Evolutionary conservation across 176 grass and related monocot species (phyloP).

Genomic region (Zizania latifolia): DNA sequence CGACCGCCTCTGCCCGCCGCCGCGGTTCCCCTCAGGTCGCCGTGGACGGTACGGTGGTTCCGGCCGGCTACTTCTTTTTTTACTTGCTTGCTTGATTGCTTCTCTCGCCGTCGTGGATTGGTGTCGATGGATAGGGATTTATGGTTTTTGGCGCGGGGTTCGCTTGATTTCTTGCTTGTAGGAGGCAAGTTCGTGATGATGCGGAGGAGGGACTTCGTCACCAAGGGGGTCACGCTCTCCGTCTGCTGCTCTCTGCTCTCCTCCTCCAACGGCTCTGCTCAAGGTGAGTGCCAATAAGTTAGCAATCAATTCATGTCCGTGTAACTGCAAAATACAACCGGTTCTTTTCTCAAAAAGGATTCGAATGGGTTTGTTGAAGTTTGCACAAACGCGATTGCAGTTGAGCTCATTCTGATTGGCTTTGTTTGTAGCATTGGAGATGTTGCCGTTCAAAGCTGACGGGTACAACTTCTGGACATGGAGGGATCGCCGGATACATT

Average conservation of each 20-base stretch:
- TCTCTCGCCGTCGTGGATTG: too few relatives aligned
- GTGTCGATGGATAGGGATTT: not conserved
- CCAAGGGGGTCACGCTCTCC: constrained; percentile 57
- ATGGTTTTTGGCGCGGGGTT: not conserved
- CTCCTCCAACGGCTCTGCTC: constrained; percentile 31
- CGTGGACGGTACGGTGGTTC: constrained; percentile 18
- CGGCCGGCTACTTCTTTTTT: not conserved
- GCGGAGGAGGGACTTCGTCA: constrained; percentile 60
- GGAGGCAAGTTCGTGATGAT: constrained; percentile 43
- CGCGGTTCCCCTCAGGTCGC: not conserved
- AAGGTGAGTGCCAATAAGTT: constrained; percentile 19
- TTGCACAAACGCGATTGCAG: not conserved
- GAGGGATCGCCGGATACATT: constrained; percentile 80
- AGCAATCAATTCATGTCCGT: not conserved
- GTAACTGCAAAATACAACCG: too few relatives aligned
- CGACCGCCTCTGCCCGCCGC: constrained; percentile 15
- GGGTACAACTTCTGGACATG: constrained; percentile 97
- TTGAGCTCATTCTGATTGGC: not conserved
- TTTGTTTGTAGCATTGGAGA: constrained; percentile 52
- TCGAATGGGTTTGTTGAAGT: too few relatives aligned
- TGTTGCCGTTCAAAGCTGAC: constrained; percentile 74
- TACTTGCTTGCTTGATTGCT: not conserved
- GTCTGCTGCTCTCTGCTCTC: constrained; percentile 63
- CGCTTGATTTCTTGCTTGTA: not conserved
- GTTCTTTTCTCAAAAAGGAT: too few relatives aligned